Conservation (phyloP, 139 green algal species). For the Chlamydomonas sp. region DNA sequence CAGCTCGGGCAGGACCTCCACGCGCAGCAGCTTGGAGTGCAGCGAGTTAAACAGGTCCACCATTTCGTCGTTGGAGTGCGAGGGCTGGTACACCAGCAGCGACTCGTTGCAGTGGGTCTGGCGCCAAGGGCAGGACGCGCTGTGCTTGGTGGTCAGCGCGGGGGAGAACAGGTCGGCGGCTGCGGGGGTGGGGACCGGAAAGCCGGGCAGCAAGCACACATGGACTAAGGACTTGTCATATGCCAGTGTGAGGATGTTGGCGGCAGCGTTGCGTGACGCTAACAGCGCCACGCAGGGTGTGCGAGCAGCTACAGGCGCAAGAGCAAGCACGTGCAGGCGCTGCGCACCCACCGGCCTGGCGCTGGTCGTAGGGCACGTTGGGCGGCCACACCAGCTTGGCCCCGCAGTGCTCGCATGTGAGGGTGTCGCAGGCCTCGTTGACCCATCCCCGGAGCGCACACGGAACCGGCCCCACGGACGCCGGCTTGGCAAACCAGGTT, state of each 20-base stretch:
- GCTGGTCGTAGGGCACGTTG: conserved; percentile 36
- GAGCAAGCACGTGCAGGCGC: conserved; percentile 13
- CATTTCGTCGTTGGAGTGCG: conserved; percentile 7
- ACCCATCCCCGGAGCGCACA: conserved; percentile 70
- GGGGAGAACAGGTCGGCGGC: conserved; percentile 26
- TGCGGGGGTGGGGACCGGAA: neutral
- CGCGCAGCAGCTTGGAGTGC: neutral
- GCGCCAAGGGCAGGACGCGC: conserved; percentile 67
- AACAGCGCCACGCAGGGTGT: neutral
- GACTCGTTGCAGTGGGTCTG: conserved; percentile 43
- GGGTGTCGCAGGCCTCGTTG: conserved; percentile 66
- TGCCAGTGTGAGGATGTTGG: neutral
- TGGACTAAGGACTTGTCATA: neutral
- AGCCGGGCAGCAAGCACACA: too few relatives aligned
- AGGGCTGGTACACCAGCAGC: conserved; percentile 66
- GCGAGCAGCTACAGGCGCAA: neutral
- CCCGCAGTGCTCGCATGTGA: conserved; percentile 71
- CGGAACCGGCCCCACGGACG: conserved; percentile 58
- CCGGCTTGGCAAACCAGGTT: conserved; percentile 84
- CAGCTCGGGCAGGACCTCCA: conserved; percentile 43
- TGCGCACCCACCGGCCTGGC: conserved; percentile 39
- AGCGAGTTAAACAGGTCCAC: neutral
- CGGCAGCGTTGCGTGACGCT: neutral
- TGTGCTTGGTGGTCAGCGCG: conserved; percentile 56
- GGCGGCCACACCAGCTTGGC: conserved; percentile 65